These are phyloP conservation scores for Solanum commersonii DNA, from an alignment of 257 asterid genomes.

Conservation along the genomic window DNA sequence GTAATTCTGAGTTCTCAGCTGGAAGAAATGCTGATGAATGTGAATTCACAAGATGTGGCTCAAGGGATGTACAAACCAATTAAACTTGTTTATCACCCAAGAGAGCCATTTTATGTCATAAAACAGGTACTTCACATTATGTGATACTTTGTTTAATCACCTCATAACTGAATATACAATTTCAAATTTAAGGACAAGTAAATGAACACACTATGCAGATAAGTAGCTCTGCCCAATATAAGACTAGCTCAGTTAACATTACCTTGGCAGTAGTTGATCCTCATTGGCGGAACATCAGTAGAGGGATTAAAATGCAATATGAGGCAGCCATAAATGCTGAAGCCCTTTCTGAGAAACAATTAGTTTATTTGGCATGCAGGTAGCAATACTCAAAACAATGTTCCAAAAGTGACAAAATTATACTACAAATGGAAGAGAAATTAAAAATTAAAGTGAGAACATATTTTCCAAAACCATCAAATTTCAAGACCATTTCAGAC, in stretches of 20 bases:
- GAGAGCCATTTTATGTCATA: slow-evolving; percentile 74
- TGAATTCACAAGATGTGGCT: slow-evolving; percentile 36
- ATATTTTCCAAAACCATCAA: background rate
- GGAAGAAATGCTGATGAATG: slow-evolving; percentile 54
- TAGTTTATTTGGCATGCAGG: background rate
- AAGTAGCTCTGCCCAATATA: background rate
- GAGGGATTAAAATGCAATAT: background rate
- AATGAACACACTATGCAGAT: background rate
- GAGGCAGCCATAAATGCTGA: background rate
- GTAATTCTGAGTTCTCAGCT: slow-evolving; percentile 75
- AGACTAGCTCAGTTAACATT: background rate
- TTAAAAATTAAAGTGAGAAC: background rate
- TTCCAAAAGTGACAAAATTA: background rate
- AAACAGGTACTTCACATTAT: slow-evolving; percentile 36
- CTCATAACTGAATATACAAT: background rate
- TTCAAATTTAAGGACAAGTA: background rate
- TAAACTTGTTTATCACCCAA: slow-evolving; percentile 63
- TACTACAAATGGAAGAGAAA: background rate
- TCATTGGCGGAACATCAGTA: background rate
- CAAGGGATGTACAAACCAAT: slow-evolving; percentile 48
- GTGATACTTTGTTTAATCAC: background rate
- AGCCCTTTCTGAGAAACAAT: background rate
- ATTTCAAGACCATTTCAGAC: background rate
- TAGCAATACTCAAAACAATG: background rate
- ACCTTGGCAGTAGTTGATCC: background rate